Base-by-base conservation (phyloP, 352 stramenopile genomes). In the Phytophthora parvispora region DNA sequence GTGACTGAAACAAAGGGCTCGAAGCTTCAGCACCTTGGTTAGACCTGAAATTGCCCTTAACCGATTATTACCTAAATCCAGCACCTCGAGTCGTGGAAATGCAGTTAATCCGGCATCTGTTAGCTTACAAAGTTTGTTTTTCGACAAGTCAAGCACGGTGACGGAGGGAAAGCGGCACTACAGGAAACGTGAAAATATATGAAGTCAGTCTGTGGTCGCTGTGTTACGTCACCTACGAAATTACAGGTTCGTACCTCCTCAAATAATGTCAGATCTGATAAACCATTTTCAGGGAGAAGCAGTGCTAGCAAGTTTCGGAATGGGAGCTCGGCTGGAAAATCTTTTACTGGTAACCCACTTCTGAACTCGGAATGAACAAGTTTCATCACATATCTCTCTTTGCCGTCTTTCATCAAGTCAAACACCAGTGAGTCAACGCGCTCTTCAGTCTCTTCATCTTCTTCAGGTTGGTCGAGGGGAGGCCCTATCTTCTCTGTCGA, bases 11-110 rank as follows among this genome's bases (percentile, higher is more conserved):
- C 83, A 86, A 32, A 95, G 72, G 3, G 87, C 87, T 20, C 80
- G 82, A 0, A 95, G 60, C 32, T 92, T 78, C 31, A 88, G 86
- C 1, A 79, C 67, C 28, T 89, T 86, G 1, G 74, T 61, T 3
- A 94, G 62, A 1, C 87, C 87, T 18, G 72, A 67, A 32, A 95
- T 90, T 4, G 42, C 64, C 56, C 78, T 85, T 18, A 96, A 51
- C 18, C 77, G 72, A 29, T 96, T 96, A 18, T 83, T 38, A 1
- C 70, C 75, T 48, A 96, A 53, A 48, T 94, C 78, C 6, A 96
- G 50, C 2, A 92, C 74, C 49, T 94, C 77, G 8, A 95, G 79
- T 47, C 83, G 87, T 2, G 83, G 84, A 47, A 95, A 90, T 40
- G 62, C 69, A 5, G 55, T 45, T 1, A 95, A 58, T 6, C 82